Percentiles rank a stretch among this genome's conserved stretches.
Conservation (phyloP, 75 land plant species). For the Pinus tabuliformis region DNA sequence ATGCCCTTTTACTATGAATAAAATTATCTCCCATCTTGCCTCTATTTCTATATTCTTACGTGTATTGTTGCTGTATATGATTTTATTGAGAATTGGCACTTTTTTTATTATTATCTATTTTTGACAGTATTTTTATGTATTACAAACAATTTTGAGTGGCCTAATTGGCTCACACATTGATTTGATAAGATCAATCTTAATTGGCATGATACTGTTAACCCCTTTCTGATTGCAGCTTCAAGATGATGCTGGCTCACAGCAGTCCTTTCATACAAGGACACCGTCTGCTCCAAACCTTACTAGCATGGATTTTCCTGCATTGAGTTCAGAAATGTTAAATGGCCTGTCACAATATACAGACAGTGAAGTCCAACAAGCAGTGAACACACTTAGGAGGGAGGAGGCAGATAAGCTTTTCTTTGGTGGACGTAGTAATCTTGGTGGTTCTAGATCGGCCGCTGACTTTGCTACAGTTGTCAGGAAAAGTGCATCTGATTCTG, state of each 20-base stretch:
- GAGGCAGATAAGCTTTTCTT: slow-evolving; percentile 41
- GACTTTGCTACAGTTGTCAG: slow-evolving; percentile 89
- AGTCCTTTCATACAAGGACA: slow-evolving; percentile 35
- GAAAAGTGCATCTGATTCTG: slow-evolving; percentile 64
- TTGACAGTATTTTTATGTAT: neutral
- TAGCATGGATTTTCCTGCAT: slow-evolving; percentile 70
- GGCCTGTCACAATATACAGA: slow-evolving; percentile 41
- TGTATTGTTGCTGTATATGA: neutral
- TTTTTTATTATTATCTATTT: neutral
- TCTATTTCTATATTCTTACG: neutral
- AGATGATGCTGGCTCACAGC: slow-evolving; percentile 51
- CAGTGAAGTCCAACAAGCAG: slow-evolving; percentile 37
- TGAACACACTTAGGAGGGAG: slow-evolving; percentile 22
- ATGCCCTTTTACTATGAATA: neutral
- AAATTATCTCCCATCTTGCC: neutral
- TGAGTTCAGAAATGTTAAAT: slow-evolving; percentile 40
- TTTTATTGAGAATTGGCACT: neutral
- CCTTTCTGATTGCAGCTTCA: slow-evolving; percentile 58
- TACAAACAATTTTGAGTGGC: neutral
- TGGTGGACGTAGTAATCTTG: slow-evolving; percentile 29
- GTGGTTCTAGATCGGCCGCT: slow-evolving; percentile 28
- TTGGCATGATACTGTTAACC: slow-evolving; percentile 2
- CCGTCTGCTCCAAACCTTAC: slow-evolving; percentile 63
- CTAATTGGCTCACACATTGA: neutral
- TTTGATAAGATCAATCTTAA: neutral